phyloP scores from a whole-genome alignment of 2,329 filamentous ascomycete species.

The Penicillium sp. region DNA sequence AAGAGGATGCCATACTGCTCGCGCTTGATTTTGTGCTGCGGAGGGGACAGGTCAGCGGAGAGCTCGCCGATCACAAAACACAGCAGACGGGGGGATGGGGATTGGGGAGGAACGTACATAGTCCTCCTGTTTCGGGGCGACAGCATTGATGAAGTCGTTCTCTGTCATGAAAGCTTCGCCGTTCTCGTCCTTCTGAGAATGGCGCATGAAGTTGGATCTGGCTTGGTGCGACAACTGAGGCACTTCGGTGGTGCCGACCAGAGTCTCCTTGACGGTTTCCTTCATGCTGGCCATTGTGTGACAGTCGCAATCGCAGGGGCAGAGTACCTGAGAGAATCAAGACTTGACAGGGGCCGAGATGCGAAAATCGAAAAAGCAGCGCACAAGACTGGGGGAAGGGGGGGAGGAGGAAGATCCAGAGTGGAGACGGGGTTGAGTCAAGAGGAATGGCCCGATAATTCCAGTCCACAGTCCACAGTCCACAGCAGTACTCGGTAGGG shows the following conservation, averaged over 20 bases:
- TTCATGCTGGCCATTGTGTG: slow-evolving; percentile 57
- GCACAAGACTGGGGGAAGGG: slow-evolving; percentile 21
- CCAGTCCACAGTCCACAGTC: no score
- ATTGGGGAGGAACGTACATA: slow-evolving; percentile 64
- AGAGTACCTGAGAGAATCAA: no score
- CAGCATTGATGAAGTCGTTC: slow-evolving; percentile 87
- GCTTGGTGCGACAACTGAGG: slow-evolving; percentile 73
- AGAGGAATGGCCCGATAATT: slow-evolving; percentile 22
- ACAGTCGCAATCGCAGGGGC: no score
- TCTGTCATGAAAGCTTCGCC: slow-evolving; percentile 81
- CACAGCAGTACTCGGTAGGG: no score
- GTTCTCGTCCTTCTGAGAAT: slow-evolving; percentile 75
- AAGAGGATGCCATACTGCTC: slow-evolving; percentile 96
- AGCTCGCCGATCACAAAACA: not conserved
- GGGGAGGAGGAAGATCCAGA: slow-evolving; percentile 16
- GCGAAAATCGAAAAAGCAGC: slow-evolving; percentile 19
- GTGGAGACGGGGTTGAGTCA: slow-evolving; percentile 32
- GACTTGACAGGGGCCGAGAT: slow-evolving; percentile 7
- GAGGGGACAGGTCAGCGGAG: slow-evolving; percentile 23
- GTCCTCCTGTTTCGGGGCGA: slow-evolving; percentile 85
- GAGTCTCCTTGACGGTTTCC: slow-evolving; percentile 77
- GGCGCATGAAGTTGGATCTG: slow-evolving; percentile 73
- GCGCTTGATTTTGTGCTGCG: slow-evolving; percentile 93
- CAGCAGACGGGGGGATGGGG: not conserved
- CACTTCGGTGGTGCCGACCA: slow-evolving; percentile 66